These are phyloP conservation scores for Chalciporus sphaerocephalus DNA, from an alignment of 768 basidiomycete genomes.

Conservation along the genomic window DNA sequence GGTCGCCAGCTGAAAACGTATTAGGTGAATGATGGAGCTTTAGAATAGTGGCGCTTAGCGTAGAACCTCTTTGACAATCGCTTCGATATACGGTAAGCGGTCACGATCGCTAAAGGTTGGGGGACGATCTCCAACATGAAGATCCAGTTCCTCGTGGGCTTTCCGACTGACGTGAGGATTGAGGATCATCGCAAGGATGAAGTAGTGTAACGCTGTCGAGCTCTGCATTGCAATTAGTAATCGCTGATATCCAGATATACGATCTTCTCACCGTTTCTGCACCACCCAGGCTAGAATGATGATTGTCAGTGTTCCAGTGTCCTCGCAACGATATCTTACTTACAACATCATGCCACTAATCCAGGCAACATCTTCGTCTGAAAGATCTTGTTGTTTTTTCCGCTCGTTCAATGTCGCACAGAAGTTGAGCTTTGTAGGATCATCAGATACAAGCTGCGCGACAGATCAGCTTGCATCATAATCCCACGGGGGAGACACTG, in stretches of 20 bases:
- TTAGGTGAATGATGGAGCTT: neutral
- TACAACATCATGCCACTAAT: conserved; percentile 8
- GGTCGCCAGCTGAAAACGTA: conserved; percentile 3
- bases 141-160: conserved; percentile 6
- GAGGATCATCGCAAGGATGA: conserved; percentile 6
- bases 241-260: neutral
- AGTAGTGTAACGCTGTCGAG: conserved; percentile 7
- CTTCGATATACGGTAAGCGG: conserved; percentile 7
- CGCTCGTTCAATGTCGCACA: conserved; percentile 4
- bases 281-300: conserved; percentile 1
- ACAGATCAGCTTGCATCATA: neutral
- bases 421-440: conserved; percentile 5
- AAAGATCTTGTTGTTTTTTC: conserved; percentile 1
- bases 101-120: conserved; percentile 9
- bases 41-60: neutral
- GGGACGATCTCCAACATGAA: conserved; percentile 1
- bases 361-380: conserved; percentile 11
- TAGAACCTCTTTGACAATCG: conserved; percentile 6
- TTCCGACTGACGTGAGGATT: conserved; percentile 1
- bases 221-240: neutral
- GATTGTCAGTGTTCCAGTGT: no score
- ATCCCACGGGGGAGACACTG: no score
- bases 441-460: conserved; percentile 1
- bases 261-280: conserved; percentile 2
- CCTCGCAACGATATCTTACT: neutral